phyloP scores from a whole-genome alignment of 2,329 filamentous ascomycete genomes.

The Lojkania enalia region DNA sequence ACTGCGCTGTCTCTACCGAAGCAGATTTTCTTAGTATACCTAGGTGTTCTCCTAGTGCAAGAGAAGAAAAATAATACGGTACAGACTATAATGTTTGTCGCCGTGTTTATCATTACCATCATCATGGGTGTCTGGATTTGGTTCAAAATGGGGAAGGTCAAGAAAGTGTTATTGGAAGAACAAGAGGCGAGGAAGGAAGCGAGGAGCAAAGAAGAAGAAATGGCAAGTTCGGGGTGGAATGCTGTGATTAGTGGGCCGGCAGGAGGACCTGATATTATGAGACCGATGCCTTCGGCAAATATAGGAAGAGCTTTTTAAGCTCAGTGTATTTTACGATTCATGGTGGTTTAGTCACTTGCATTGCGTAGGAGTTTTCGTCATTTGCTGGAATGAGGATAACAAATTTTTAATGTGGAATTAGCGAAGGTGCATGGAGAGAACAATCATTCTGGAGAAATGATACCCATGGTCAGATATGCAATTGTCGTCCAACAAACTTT shows the following conservation, averaged over 20 bases:
- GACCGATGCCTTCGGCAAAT: no score
- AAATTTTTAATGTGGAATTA: no score
- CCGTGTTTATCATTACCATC: constrained; percentile 34
- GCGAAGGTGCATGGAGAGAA: no score
- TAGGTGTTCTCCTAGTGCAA: constrained; percentile 38
- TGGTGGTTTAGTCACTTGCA: no score
- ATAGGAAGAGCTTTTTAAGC: no score
- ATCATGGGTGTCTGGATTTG: constrained; percentile 38
- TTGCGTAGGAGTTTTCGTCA: no score
- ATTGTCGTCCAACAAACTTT: no score
- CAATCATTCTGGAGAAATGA: no score
- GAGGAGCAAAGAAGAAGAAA: constrained; percentile 17
- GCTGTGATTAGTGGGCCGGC: neutral
- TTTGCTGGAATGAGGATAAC: no score
- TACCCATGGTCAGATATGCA: no score
- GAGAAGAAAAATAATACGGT: constrained; percentile 25
- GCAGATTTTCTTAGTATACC: constrained; percentile 42
- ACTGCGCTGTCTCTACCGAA: constrained; percentile 40
- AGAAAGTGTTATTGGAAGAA: constrained; percentile 38
- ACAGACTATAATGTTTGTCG: constrained; percentile 37
- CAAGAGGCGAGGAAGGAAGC: constrained; percentile 29
- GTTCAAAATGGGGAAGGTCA: constrained; percentile 38
- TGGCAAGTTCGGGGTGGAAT: constrained; percentile 5
- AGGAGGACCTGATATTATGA: no score
- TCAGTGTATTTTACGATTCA: no score